Base-by-base conservation (phyloP, 148 eudicot genomes). In the Silene latifolia region DNA sequence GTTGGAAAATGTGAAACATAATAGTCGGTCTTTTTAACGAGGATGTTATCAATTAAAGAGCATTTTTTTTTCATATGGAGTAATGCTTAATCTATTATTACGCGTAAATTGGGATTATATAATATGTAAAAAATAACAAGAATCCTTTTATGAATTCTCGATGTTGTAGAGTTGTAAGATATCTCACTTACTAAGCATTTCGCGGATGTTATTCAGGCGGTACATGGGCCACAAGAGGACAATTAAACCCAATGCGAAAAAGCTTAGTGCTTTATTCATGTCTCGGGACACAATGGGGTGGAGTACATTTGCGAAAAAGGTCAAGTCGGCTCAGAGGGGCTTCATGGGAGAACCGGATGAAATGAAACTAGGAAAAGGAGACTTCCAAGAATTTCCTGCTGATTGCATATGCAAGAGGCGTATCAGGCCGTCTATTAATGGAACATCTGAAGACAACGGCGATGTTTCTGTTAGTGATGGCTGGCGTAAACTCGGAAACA, bases 331-430 rank as follows among this genome's bases (percentile, higher is more conserved):
- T 67, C 99, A 96, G 78, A 82, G 87, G 68, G 99, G 97, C 27
- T 96, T 96, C 83, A 87, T 96, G 90, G 99, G 98, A 48, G 99
- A 96, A 82, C 99, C 98, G 14, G 91, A 92, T 42, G 99, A 92
- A 85, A 80, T 89, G 80, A 90, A 75, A 82, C 90, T 87, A 0
- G 97, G 97, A 47, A 87, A 87, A 58, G 87, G 86, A 0, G 99
- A 96, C 64, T 96, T 92, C 82, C 91, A 90, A 47, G 98, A 96
- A 79, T 88, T 84, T 51, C 99, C 99, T 39, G 83, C 88, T 53
- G 75, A 91, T 67, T 96, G 98, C 83, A 88, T 96, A 23, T 96
- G 99, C 76, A 81, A 85, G 74, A 92, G 86, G 70, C 90, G 88
- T 20, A 80, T 75, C 62, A 80, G 69, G 29, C 76, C 78, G 59